These are phyloP conservation scores for Dendrobium chrysotoxum DNA, from an alignment of 106 monocot genomes.

Conservation along the genomic window DNA sequence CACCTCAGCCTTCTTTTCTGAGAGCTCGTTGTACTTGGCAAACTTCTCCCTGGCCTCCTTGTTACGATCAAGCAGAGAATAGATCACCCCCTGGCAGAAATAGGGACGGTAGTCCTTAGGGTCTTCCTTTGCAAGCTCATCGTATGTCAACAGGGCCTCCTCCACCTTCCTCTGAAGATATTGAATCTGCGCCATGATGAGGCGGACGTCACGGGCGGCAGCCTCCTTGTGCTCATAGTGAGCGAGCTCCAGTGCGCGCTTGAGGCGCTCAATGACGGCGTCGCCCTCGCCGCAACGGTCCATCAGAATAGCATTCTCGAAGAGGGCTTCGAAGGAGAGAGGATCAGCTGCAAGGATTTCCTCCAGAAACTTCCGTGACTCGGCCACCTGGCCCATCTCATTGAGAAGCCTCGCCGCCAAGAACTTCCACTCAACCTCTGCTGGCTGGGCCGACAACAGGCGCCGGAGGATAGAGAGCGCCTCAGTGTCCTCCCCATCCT, in stretches of 20 bases:
- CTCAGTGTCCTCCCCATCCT: slow-evolving; percentile 43
- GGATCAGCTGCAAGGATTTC: slow-evolving; percentile 63
- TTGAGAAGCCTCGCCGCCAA: slow-evolving; percentile 44
- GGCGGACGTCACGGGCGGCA: slow-evolving; percentile 47
- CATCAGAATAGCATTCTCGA: slow-evolving; percentile 71
- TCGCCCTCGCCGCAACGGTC: slow-evolving; percentile 47
- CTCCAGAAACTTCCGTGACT: slow-evolving; percentile 40
- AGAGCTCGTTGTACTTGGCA: slow-evolving; percentile 48
- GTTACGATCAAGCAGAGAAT: slow-evolving; percentile 41
- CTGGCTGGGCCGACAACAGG: slow-evolving; percentile 37
- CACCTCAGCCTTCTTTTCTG: slow-evolving; percentile 47
- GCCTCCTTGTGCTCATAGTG: slow-evolving; percentile 30
- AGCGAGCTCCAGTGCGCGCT: slow-evolving; percentile 48
- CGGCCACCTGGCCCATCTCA: slow-evolving; percentile 35
- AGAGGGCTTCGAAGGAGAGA: slow-evolving; percentile 61
- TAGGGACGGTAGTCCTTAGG: slow-evolving; percentile 59
- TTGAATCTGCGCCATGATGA: slow-evolving; percentile 71
- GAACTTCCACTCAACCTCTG: slow-evolving; percentile 71
- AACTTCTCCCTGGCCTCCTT: slow-evolving; percentile 71
- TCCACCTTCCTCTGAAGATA: slow-evolving; percentile 71
- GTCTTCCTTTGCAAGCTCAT: slow-evolving; percentile 61
- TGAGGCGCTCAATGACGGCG: slow-evolving; percentile 33
- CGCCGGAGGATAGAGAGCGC: slow-evolving; percentile 34
- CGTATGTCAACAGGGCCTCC: slow-evolving; percentile 53
- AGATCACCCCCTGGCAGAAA: slow-evolving; percentile 81